Evolutionary conservation across 164 flowering plant species (phyloP), one percentile per base, ranked within the genome.

Genomic region (Annona squamosa): DNA sequence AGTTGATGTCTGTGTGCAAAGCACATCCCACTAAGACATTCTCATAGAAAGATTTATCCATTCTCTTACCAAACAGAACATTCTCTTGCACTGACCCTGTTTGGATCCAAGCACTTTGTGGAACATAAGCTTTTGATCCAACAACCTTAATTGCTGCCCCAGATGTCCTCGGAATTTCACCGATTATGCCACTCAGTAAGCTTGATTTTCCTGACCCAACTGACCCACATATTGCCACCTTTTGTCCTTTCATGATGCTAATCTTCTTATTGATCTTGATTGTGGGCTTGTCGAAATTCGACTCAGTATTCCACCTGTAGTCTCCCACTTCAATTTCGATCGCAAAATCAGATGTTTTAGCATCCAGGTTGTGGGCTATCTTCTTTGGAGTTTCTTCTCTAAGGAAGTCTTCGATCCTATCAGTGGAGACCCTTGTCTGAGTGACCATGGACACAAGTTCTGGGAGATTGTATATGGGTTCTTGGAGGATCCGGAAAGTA

Each of bases 201-300:
- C 98, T 89, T 45, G 97, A 89, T 72, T 93, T 93, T 6, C 97
- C 98, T 10, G 94, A 86, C 12, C 98, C 98, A 5, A 91, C 92
- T 3, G 92, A 83, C 59, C 97, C 97, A 81, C 97, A 93, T 10
- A 93, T 78, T 1, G 92, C 98, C 62, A 93, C 87, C 74, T 90
- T 91, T 69, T 71, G 64, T 46, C 95, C 92, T 76, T 79, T 86
- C 74, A 47, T 72, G 62, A 93, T 84, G 18, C 77, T 80, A 61
- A 90, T 67, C 68, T 75, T 82, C 71, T 85, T 68, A 12, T 74
- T 62, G n/a, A 92, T 82, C 59, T 78, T 88, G 42, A 92, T 71
- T 3, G 87, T 79, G 3, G 91, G 82, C 52, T 77, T 84, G 72
- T 77, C 81, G 4, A 48, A 65, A 67, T 73, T 67, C 2, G 73